Percentiles rank a stretch among this genome's conserved stretches.
Evolutionary conservation across 169 alveolate genomes (phyloP).

Genomic region (Perkinsus marinus): DNA sequence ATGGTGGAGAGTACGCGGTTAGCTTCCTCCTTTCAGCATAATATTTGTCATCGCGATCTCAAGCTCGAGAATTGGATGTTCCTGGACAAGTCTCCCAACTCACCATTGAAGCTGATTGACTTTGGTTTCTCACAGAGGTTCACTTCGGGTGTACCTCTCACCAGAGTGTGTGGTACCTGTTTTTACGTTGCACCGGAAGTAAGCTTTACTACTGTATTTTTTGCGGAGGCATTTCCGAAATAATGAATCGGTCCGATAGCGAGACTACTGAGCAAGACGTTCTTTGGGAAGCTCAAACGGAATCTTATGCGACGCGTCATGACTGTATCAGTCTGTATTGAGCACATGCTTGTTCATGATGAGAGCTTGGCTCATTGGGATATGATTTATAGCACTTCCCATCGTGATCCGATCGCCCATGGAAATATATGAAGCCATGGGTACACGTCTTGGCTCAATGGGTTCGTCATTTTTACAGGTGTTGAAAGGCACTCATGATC

Average conservation of each 20-base stretch:
- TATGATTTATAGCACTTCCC: no score
- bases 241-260: no score
- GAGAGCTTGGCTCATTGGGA: no score
- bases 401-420: no score
- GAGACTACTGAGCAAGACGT: no score
- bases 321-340: no score
- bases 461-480: conserved; percentile 85
- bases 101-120: conserved; percentile 38
- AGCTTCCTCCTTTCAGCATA: background rate
- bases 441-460: conserved; percentile 75
- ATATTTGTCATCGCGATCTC: background rate
- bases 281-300: no score
- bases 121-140: conserved; percentile 25
- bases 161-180: background rate
- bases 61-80: conserved; percentile 2
- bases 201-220: no score
- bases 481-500: conserved; percentile 65
- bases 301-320: no score
- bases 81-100: conserved; percentile 24
- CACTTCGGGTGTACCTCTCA: background rate
- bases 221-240: no score
- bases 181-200: background rate
- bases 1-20: background rate
- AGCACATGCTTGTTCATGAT: no score
- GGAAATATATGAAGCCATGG: no score